Evolutionary conservation across 2,329 filamentous ascomycete genomes (phyloP).

Genomic region (Fusarium tupiense): DNA sequence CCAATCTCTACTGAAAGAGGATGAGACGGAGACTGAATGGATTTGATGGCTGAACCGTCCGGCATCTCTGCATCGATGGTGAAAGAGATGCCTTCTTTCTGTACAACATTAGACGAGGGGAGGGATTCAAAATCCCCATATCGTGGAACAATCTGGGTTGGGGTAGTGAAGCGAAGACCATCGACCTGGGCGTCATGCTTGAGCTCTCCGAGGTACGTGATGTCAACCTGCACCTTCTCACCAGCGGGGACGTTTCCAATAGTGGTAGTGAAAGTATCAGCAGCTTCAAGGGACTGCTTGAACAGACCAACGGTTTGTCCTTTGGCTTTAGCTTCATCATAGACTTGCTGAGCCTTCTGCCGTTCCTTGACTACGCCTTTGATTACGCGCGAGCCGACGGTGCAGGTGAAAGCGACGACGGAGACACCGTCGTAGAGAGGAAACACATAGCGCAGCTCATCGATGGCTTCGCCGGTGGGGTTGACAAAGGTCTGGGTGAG

Average conservation of each 20-base stretch:
- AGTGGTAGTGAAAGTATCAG: conserved; percentile 74
- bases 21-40: conserved; percentile 73
- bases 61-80: conserved; percentile 58
- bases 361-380: conserved; percentile 74
- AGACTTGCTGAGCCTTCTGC: conserved; percentile 67
- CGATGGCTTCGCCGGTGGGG: conserved; percentile 49
- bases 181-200: conserved; percentile 77
- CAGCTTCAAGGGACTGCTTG: conserved; percentile 66
- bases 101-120: neutral
- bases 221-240: conserved; percentile 66
- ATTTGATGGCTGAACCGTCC: conserved; percentile 64
- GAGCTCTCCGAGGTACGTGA: conserved; percentile 75
- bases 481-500: conserved; percentile 71
- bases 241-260: conserved; percentile 73
- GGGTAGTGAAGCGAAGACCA: conserved; percentile 75
- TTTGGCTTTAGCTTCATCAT: conserved; percentile 64
- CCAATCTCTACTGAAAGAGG: conserved; percentile 73
- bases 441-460: conserved; percentile 72
- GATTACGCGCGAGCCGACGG: conserved; percentile 67
- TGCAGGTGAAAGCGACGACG: conserved; percentile 74
- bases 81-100: conserved; percentile 40
- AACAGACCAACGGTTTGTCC: conserved; percentile 73
- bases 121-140: conserved; percentile 58
- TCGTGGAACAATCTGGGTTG: conserved; percentile 72
- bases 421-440: conserved; percentile 78